Base-by-base conservation (phyloP, 2,329 filamentous ascomycete species). In the Beauveria bassiana region DNA sequence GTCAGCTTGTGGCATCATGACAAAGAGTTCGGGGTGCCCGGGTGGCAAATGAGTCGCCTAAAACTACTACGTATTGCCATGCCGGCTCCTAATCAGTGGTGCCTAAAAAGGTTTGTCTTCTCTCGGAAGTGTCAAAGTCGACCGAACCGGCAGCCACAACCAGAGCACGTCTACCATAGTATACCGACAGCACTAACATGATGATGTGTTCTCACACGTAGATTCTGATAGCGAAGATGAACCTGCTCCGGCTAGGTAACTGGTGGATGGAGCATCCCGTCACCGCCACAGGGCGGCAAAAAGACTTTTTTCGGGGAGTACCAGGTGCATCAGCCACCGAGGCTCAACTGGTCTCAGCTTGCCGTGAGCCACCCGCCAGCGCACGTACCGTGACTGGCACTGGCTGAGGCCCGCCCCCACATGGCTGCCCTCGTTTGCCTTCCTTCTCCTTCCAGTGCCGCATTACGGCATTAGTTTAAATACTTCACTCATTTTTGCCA, bases 391-490 rank as follows among this genome's bases (percentile, higher is more conserved):
- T 40, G 55, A 40, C 55, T 57, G 42, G 26, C 42, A 31, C 54
- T 55, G 53, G 40, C 24, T 10, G 16, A 16, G 46, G 55, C 46
- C 57, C 24, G 24, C 46, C 47, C 57, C 47, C 47, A 52, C 57
- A 38, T 22, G n/a, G 46, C 56, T 59, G 22, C 46, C 45, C 34
- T 59, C 38, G 34, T 20, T 38, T 16, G 34, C 34, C 49, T 59
- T 59, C 57, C 34, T 42, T 59, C 40, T 43, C 40, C 47, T 58
- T 58, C 55, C 55, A 49, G 55, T 50, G 55, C 40, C 18, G 56
- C 56, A 53, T 60, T 46, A 59, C 57, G 51, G 24, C 34, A 38
- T 38, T 16, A 38, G 34, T 38, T 38, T 38, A 38, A 38, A 38
- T 52, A 54, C 58, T 52, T 18, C 22, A 16, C 10, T 22, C 20